Base-by-base conservation (phyloP, 805 yeast species). In the Candida nanaspora region DNA sequence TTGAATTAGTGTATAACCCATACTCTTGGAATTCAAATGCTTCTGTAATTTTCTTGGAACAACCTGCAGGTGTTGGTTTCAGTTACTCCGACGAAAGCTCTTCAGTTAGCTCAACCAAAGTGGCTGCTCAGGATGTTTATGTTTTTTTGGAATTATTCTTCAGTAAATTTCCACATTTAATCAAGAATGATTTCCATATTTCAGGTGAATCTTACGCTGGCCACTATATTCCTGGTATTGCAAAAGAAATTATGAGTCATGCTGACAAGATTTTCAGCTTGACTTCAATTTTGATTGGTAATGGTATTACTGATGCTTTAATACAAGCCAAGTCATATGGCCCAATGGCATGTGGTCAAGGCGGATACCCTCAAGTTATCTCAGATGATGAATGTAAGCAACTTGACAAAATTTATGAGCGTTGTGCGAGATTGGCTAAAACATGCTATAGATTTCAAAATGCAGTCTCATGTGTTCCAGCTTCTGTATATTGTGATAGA, bases 141-240 rank as follows among this genome's bases (percentile, higher is more conserved):
- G 85, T 86, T 2, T 83, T 86, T 55, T 69, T 86, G 62, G 81
- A 82, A 59, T 72, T 86, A 52, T 86, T 86, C 63, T 86, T 83
- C 70, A 71, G 78, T 55, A 80, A 83, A 56, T 85, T 85, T 70
- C 72, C 74, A 23, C 67, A 74, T 46, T 83, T 76, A 58, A 67
- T 74, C 41, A 36, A 43, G 6, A 54, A 62, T 43, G 76, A 73
- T 39, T 86, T 88, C 74, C 95, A 87, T 62, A 84, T 88, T 58
- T 82, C 96, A 34, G 96, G 96, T 50, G 96, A 88, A 59, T 83
- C 94, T 8, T 88, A 89, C 56, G 96, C 91, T 16, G 96, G 97
- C 38, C 94, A 87, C 57, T 89, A 91, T 65, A 84, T 89, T 49
- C 98, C 98, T 18, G 85, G 75, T 9, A 85, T 88, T 63, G 95